Conservation (phyloP, 495 filamentous ascomycete species). For the Astrothelium subdiscretum region DNA sequence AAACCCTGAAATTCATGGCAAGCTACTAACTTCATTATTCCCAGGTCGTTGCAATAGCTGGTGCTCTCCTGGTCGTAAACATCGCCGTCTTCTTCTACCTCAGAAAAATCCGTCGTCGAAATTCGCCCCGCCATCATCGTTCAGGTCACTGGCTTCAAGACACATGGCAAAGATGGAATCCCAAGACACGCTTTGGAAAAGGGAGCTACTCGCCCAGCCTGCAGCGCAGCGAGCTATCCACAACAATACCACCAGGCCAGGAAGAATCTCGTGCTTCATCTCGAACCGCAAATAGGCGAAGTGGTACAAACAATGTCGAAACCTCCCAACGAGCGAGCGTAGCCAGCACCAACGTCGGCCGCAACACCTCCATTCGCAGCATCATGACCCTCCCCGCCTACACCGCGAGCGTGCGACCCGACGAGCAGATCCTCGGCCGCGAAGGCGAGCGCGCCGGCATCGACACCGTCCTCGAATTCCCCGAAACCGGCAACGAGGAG, state of each 20-base stretch:
- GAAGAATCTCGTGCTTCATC: not conserved
- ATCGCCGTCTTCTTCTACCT: conserved; percentile 1
- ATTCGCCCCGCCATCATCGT: not conserved
- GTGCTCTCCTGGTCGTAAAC: not conserved
- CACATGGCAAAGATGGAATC: not conserved
- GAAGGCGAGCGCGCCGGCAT: conserved; percentile 84
- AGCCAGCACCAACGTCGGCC: conserved; percentile 45
- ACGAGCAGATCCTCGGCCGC: conserved; percentile 75
- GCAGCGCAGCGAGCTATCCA: conserved; percentile 2
- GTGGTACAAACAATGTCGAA: not conserved
- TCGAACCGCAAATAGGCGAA: not conserved
- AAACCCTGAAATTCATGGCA: not conserved
- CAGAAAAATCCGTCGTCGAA: not conserved
- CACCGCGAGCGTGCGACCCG: conserved; percentile 51
- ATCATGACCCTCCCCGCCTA: conserved; percentile 89
- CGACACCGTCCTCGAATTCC: conserved; percentile 79
- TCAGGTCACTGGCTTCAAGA: not conserved
- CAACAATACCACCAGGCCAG: not conserved
- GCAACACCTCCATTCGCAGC: conserved; percentile 77
- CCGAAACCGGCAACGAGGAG: conserved; percentile 60
- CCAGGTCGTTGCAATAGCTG: not conserved
- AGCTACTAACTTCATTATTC: not conserved
- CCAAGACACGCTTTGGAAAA: not conserved
- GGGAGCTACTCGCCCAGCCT: conserved; percentile 1
- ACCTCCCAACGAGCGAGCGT: not conserved